Conservation (phyloP, 1,284 basidiomycete genomes). For the Apiotrichum veenhuisii region DNA sequence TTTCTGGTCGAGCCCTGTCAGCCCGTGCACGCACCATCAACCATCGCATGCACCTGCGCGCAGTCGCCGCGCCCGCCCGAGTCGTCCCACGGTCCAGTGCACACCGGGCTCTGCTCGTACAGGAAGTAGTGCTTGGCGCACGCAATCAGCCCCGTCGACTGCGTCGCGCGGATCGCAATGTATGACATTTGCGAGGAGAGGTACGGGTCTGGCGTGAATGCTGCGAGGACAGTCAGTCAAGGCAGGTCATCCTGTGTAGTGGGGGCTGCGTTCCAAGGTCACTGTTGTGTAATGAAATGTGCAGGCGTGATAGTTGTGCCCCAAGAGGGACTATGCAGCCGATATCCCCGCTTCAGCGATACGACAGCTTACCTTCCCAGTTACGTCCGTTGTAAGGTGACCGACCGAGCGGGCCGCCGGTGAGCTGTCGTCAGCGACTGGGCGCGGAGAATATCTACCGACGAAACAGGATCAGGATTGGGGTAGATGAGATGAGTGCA, state of each 20-base stretch:
- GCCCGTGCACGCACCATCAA: conserved; percentile 31
- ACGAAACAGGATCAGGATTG: too few relatives aligned
- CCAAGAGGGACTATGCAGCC: too few relatives aligned
- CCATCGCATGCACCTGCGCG: conserved; percentile 28
- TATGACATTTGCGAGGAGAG: conserved; percentile 46
- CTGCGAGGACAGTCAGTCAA: too few relatives aligned
- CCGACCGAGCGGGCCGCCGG: conserved; percentile 50
- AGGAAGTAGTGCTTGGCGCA: conserved; percentile 49
- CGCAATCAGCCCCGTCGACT: conserved; percentile 46
- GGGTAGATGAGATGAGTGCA: too few relatives aligned
- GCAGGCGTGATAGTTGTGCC: too few relatives aligned
- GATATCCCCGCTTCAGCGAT: too few relatives aligned
- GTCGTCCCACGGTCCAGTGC: conserved; percentile 29
- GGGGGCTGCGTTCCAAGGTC: too few relatives aligned
- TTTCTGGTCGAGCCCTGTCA: too few relatives aligned
- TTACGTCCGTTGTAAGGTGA: conserved; percentile 49
- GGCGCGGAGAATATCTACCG: too few relatives aligned
- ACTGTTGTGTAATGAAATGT: too few relatives aligned
- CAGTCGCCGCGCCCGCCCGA: conserved; percentile 33
- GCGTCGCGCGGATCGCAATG: conserved; percentile 45
- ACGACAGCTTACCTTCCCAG: conserved; percentile 50
- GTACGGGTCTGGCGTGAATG: conserved; percentile 50
- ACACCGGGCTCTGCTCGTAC: conserved; percentile 49
- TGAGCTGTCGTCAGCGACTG: conserved; percentile 32
- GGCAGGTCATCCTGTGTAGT: too few relatives aligned